These are phyloP conservation scores for Cercospora beticola DNA, from an alignment of 2,329 filamentous ascomycete species.

Conservation along the genomic window DNA sequence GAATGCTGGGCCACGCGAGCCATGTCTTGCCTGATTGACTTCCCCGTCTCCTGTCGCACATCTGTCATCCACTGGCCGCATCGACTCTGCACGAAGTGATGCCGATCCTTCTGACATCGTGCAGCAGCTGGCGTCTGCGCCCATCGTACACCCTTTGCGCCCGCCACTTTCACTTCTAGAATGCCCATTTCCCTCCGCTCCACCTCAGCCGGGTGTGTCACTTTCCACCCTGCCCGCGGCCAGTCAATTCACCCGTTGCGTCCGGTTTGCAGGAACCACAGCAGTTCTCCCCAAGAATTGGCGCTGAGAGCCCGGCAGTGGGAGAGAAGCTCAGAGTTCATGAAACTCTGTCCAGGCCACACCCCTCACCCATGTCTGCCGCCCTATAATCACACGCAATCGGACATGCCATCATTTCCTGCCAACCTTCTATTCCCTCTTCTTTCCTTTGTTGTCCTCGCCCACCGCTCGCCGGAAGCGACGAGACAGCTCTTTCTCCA, in stretches of 20 bases:
- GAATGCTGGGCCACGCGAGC: background rate
- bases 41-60: constrained; percentile 3
- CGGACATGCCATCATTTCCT: constrained; percentile 10
- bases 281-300: background rate
- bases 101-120: background rate
- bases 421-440: constrained; percentile 2
- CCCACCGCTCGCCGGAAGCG: background rate
- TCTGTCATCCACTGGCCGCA: background rate
- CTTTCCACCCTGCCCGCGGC: background rate
- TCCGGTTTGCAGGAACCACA: constrained; percentile 10
- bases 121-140: background rate
- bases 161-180: background rate
- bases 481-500: background rate
- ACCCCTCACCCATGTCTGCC: constrained; percentile 1
- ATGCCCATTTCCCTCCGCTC: background rate
- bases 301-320: constrained; percentile 6
- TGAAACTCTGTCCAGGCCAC: constrained; percentile 2
- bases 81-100: background rate
- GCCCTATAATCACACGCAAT: constrained; percentile 4
- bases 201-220: background rate
- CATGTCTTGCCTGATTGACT: background rate
- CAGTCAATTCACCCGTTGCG: background rate
- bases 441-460: constrained; percentile 2
- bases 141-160: background rate
- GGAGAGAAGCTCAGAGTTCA: constrained; percentile 1